These are phyloP conservation scores for Alternaria angustiovoidea DNA, from an alignment of 2,329 filamentous ascomycete species.

Conservation along the genomic window DNA sequence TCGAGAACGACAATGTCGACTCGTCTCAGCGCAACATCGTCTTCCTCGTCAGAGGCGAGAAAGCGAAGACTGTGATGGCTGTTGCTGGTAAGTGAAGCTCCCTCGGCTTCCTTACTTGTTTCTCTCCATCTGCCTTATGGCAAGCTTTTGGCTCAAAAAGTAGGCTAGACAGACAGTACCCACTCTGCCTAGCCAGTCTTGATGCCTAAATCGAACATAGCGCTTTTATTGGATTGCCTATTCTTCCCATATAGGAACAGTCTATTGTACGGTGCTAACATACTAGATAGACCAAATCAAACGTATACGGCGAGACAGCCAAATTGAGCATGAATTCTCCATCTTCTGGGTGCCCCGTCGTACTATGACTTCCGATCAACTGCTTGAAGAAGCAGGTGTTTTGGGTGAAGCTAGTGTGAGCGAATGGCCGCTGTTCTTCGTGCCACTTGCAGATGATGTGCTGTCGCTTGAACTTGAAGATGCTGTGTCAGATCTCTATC, in stretches of 20 bases:
- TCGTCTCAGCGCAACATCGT: slow-evolving; percentile 94
- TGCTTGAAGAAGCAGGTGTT: slow-evolving; percentile 91
- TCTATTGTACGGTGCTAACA: slow-evolving; percentile 59
- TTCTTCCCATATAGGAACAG: slow-evolving; percentile 31
- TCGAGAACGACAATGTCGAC: slow-evolving; percentile 95
- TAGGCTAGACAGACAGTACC: slow-evolving; percentile 65
- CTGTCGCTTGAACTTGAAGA: slow-evolving; percentile 90
- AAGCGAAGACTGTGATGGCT: slow-evolving; percentile 79
- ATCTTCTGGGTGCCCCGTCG: slow-evolving; percentile 95
- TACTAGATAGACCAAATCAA: slow-evolving; percentile 80
- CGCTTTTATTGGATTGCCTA: slow-evolving; percentile 39
- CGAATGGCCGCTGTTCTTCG: slow-evolving; percentile 87
- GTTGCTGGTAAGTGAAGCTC: slow-evolving; percentile 76
- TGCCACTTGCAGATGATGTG: slow-evolving; percentile 89
- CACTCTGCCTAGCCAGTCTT: slow-evolving; percentile 66
- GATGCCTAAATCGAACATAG: slow-evolving; percentile 59
- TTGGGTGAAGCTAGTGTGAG: slow-evolving; percentile 89
- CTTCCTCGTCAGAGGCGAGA: slow-evolving; percentile 91
- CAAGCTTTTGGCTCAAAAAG: slow-evolving; percentile 61
- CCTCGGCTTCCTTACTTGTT: slow-evolving; percentile 15
- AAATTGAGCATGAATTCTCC: slow-evolving; percentile 93
- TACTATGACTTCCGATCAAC: slow-evolving; percentile 87
- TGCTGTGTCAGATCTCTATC: slow-evolving; percentile 85
- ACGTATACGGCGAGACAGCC: slow-evolving; percentile 84
- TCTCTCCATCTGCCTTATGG: slow-evolving; percentile 2